Evolutionary conservation across 2,329 filamentous ascomycete genomes (phyloP), one percentile per base, ranked within the genome.

Genomic region (Aspergillus versicolor): DNA sequence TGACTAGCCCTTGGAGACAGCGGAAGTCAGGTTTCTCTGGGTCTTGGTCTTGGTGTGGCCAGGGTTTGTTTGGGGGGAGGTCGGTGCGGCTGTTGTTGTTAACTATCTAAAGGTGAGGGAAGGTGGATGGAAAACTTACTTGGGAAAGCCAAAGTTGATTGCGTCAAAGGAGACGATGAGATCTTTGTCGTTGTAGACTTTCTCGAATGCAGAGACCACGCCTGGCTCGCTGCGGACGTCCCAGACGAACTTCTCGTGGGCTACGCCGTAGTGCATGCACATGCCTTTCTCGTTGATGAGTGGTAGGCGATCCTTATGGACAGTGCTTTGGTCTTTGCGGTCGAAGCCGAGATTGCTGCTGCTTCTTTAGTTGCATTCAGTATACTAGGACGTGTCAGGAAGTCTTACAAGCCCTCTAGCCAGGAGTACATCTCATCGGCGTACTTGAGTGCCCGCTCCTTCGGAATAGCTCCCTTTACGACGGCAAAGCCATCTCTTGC

Each of bases 181-280:
- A 47, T 82, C 78, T 47, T 76, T 64, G 2, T 77, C 78, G 15
- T 71, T 72, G 55, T 76, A 80, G 4, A 81, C 72, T 64, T 77
- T 77, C 60, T 76, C 78, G 50, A 82, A 82, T 1, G 78, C 70
- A 2, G 66, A 69, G 13, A 81, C 68, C 0, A 82, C 77, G 2
- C 77, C 79, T 9, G 77, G 77, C 66, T 81, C 79, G 3, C 70
- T 69, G n/a, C 78, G 75, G n/a, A 81, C 70, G 8, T 70, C 71
- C 79, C 79, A 81, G 3, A 77, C 75, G 60, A 81, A 82, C 58
- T 77, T 70, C 58, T 82, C 80, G 59, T 82, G 80, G 2, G 74
- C 67, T 3, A 79, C 74, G 0, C 72, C 78, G 50, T 83, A 83
- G 32, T 72, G 65, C 24, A 77, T 67, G 60, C 77, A 77, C 72